Evolutionary conservation across 2,329 filamentous ascomycete genomes (phyloP).

Genomic region (Colletotrichum simmondsii): DNA sequence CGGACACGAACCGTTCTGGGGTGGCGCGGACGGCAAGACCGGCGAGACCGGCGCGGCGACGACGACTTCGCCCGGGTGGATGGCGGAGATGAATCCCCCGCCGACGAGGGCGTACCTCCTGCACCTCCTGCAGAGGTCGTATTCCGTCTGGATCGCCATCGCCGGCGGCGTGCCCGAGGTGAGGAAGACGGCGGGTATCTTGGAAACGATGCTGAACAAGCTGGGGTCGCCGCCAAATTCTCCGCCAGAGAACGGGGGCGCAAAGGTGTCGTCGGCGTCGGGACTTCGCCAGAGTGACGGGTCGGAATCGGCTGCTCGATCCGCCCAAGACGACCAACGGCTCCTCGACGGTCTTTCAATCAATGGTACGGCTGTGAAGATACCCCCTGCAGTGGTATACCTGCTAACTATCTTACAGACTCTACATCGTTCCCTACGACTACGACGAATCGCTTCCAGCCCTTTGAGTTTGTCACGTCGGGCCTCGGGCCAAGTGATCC

Average conservation of each 20-base stretch:
- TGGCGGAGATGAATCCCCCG: constrained; percentile 42
- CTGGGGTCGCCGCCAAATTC: constrained; percentile 46
- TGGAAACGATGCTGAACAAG: constrained; percentile 57
- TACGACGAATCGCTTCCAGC: constrained; percentile 18
- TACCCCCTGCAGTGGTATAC: neutral
- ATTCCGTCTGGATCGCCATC: constrained; percentile 56
- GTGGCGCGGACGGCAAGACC: constrained; percentile 33
- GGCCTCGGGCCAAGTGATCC: constrained; percentile 36
- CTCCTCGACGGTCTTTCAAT: constrained; percentile 37
- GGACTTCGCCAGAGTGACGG: constrained; percentile 3
- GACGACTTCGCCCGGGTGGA: constrained; percentile 44
- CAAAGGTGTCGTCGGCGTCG: constrained; percentile 33
- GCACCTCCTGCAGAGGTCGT: constrained; percentile 52
- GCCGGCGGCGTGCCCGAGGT: constrained; percentile 50
- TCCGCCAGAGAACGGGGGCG: constrained; percentile 10
- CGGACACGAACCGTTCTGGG: constrained; percentile 54
- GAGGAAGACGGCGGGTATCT: constrained; percentile 56
- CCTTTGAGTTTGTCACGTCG: constrained; percentile 23
- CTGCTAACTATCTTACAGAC: constrained; percentile 10
- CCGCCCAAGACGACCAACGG: constrained; percentile 35
- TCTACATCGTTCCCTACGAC: neutral
- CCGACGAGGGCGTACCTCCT: constrained; percentile 53
- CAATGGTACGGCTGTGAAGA: neutral
- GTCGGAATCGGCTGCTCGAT: constrained; percentile 35
- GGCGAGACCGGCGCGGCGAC: constrained; percentile 38